Base-by-base conservation (phyloP, 2,329 filamentous ascomycete genomes). In the Malbranchea cinnamomea region DNA sequence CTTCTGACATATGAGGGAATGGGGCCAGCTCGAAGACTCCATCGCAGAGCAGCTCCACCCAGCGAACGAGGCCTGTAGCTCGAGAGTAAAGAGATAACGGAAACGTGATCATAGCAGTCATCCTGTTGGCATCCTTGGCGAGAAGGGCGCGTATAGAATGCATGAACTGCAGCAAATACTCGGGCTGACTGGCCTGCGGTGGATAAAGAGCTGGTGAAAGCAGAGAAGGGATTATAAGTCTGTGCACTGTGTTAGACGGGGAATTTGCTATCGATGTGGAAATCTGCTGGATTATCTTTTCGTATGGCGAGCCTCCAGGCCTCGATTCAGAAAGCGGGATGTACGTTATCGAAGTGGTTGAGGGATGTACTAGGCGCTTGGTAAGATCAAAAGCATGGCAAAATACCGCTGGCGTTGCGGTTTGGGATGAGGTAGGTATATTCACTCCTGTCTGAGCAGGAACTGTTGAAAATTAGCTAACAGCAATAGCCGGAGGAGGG, bases 141-240 rank as follows among this genome's bases (percentile, higher is more conserved):
- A 94, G 63, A 3, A 98, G 60, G 3, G 74, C 73, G 28, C 82
- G 71, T 9, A 98, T 60, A 2, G 67, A 65, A 44, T 93, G 84
- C 3, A 95, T 57, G 48, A 95, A 93, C 37, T 74, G 75, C 17
- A 95, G 61, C 14, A 92, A 59, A 43, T 78, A 66, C 17, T 74
- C 60, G 1, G 87, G 84, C n/a, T 68, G 67, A 39, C 71, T 74
- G 26, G 74, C 65, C 15, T 70, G 62, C 2, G 78, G 65, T 14
- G 78, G 68, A 47, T 94, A 95, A 9, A 85, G 52, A 2, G 80
- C 77, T n/a, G 89, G 87, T 3, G 82, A 89, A 14, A 95, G 69
- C 6, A 95, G 64, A 32, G 70, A 76, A 0, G 89, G 87, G n/a
- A 95, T 64, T 26, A 94, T 61, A 21, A 95, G 62, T 26, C 89